A percentile compares a stretch with the other conserved stretches of the same genome.
phyloP scores from a whole-genome alignment of 305 asterid genomes.

The Solanum hybrid region DNA sequence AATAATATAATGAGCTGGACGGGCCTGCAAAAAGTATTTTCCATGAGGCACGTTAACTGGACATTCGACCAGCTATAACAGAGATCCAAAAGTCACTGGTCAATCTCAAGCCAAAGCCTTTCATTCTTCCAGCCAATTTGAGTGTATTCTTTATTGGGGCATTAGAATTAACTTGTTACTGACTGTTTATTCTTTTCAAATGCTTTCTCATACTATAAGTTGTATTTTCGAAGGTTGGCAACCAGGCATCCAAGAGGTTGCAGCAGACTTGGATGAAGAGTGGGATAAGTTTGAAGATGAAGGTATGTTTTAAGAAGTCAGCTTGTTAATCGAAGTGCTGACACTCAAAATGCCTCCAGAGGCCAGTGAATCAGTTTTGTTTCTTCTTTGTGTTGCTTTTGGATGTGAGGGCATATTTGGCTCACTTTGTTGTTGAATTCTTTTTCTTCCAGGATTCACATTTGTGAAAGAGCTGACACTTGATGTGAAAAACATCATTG shows the following conservation, averaged over 20 bases:
- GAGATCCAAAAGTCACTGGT: neutral
- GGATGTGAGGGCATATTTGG: neutral
- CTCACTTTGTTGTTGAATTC: slow-evolving; percentile 7
- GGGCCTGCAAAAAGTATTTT: no score
- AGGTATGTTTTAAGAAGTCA: slow-evolving; percentile 36
- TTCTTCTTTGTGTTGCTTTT: neutral
- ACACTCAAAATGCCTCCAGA: neutral
- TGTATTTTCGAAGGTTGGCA: slow-evolving; percentile 69
- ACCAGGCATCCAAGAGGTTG: slow-evolving; percentile 75
- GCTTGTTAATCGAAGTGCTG: neutral
- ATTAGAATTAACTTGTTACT: neutral
- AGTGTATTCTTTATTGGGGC: neutral
- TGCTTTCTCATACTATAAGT: neutral
- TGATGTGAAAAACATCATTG: slow-evolving; percentile 70
- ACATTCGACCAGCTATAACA: neutral
- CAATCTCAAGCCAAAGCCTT: neutral
- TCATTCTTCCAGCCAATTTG: neutral
- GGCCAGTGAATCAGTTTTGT: neutral
- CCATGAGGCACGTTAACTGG: no score
- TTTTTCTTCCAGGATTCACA: slow-evolving; percentile 49
- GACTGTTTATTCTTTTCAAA: neutral
- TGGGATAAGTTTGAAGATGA: slow-evolving; percentile 98
- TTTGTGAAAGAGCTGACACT: slow-evolving; percentile 81
- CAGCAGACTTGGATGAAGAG: slow-evolving; percentile 95
- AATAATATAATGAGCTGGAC: no score